phyloP scores from a whole-genome alignment of 768 basidiomycete genomes.

The Hydnum rufescens region DNA sequence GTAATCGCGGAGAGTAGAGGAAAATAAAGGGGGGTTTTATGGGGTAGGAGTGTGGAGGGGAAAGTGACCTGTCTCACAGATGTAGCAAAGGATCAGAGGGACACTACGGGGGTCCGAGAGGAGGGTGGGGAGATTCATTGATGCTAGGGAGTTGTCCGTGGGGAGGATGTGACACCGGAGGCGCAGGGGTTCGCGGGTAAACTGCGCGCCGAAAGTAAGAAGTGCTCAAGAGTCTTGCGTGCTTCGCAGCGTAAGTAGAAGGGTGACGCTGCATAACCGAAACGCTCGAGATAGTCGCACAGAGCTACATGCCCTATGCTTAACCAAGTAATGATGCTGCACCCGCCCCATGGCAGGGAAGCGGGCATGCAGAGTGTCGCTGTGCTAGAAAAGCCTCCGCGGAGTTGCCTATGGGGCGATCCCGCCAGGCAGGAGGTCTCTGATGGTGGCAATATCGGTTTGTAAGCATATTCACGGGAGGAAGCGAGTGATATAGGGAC shows the following conservation, averaged over 20 bases:
- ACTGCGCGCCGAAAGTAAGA: too few species aligned
- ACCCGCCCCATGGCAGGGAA: background rate
- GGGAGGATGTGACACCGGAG: background rate
- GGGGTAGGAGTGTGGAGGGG: constrained; percentile 6
- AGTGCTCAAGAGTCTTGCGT: too few species aligned
- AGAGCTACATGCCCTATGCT: constrained; percentile 9
- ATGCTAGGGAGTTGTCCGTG: background rate
- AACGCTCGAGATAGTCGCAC: too few species aligned
- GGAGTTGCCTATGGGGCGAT: too few species aligned
- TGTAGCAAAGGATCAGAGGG: constrained; percentile 2
- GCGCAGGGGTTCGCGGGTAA: background rate
- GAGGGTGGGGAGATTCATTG: background rate
- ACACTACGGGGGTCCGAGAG: background rate
- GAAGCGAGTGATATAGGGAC: too few species aligned
- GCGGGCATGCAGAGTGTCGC: too few species aligned
- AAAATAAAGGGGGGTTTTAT: background rate
- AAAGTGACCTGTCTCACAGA: constrained; percentile 1
- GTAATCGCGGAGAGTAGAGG: background rate
- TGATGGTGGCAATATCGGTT: too few species aligned
- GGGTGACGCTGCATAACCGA: constrained; percentile 4
- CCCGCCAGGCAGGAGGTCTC: too few species aligned
- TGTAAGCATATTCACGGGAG: too few species aligned
- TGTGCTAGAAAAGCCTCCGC: too few species aligned
- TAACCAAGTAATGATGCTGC: constrained; percentile 9
- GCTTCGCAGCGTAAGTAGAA: background rate